phyloP scores from a whole-genome alignment of 331 rosid species.

The Phaseolus coccineus region DNA sequence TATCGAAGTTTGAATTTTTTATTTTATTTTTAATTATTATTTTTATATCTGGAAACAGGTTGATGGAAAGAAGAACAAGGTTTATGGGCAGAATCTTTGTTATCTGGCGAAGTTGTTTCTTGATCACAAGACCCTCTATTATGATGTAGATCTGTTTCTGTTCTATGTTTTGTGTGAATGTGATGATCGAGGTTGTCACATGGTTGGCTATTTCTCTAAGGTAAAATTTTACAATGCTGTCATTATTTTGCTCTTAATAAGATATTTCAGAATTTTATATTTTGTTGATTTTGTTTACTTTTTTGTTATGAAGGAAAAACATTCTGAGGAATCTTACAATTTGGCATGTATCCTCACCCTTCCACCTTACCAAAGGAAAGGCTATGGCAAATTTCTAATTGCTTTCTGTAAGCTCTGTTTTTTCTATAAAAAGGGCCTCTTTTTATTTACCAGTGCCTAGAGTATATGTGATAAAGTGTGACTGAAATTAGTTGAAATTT shows the following conservation, averaged over 20 bases:
- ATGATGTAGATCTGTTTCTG: conserved; percentile 96
- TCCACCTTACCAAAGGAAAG: conserved; percentile 99
- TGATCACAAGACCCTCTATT: conserved; percentile 98
- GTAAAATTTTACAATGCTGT: conserved; percentile 50
- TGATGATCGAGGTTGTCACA: conserved; percentile 99
- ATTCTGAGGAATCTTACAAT: conserved; percentile 97
- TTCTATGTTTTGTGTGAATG: conserved; percentile 95
- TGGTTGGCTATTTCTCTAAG: conserved; percentile 99
- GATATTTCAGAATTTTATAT: conserved; percentile 12
- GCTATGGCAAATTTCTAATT: conserved; percentile 97
- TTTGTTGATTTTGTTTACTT: conserved; percentile 22
- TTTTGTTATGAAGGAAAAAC: conserved; percentile 80
- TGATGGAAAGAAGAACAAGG: conserved; percentile 99
- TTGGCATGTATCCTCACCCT: conserved; percentile 98
- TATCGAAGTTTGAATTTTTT: neutral
- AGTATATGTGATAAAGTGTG: conserved; percentile 10
- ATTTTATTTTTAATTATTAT: conserved; percentile 16
- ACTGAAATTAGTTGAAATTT: conserved; percentile 38
- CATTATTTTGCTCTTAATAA: neutral
- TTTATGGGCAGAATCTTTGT: conserved; percentile 98
- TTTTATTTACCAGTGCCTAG: neutral
- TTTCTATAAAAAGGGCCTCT: neutral
- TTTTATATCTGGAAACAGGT: conserved; percentile 67
- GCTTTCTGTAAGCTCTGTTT: conserved; percentile 82
- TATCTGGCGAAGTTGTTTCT: conserved; percentile 96